Base-by-base conservation (phyloP, 148 eudicot species). In the Dianthus caryophyllus region DNA sequence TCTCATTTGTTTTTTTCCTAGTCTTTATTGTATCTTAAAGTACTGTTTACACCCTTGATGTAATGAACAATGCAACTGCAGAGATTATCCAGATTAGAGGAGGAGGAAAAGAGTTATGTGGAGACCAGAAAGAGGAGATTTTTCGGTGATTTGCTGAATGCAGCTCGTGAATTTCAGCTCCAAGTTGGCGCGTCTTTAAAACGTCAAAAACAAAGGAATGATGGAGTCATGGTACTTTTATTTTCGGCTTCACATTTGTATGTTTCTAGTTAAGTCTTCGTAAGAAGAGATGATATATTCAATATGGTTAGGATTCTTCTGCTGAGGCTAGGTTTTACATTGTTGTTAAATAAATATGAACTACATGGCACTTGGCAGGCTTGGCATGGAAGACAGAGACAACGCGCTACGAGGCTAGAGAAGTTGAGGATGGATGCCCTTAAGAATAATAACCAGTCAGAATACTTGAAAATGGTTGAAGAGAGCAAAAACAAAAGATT, bases 381-480 rank as follows among this genome's bases (percentile, higher is more conserved):
- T 55, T 94, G 99, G 99, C 99, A 94, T 80, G 97, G 89, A 77
- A 88, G 93, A 78, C 97, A 90, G 74, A 83, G 96, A 80, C 97
- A 94, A 78, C 85, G 97, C 66, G 93, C 88, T 61, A 88, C 97
- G 46, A 67, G 99, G 61, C 81, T 72, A 75, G 99, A 94, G 78
- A 94, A 88, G 71, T 47, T 87, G 83, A 86, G 99, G 81, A 77
- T 94, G 69, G 97, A 90, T 77, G 96, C 96, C 74, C 75, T 94
- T 57, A 87, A 84, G 76, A 84, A 85, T 74, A 84, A 86, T 79
- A 96, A 94, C 70, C 90, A 90, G 68, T 93, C 86, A 80, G 92
- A 96, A 38, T 94, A 94, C 81, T 86, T 94, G 97, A 90, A 83
- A 82, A 84, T 94, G 96, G 99, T 94, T 63, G 90, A 90, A 79